Conservation (phyloP, 2,329 filamentous ascomycete genomes). For the Fusarium phyllophilum region DNA sequence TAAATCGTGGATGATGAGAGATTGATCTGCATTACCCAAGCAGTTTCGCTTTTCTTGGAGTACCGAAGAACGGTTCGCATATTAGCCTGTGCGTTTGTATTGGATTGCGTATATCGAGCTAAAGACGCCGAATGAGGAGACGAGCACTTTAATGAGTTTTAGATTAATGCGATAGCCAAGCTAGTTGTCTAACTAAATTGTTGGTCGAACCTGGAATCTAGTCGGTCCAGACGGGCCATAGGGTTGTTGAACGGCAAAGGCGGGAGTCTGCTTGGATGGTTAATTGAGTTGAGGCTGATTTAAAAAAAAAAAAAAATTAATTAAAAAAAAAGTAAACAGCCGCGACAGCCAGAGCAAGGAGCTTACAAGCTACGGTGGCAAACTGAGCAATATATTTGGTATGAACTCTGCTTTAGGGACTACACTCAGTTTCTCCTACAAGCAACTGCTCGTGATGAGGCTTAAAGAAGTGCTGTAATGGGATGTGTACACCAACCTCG, state of each 20-base stretch:
- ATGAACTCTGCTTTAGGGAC: neutral
- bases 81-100: constrained; percentile 24
- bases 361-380: neutral
- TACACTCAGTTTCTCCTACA: neutral
- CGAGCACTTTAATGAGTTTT: constrained; percentile 14
- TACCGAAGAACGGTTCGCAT: constrained; percentile 17
- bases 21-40: constrained; percentile 11
- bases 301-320: neutral
- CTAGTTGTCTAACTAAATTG: neutral
- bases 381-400: neutral
- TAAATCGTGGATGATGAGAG: constrained; percentile 1
- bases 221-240: neutral
- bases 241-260: constrained; percentile 27
- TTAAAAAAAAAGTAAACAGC: constrained; percentile 5
- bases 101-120: constrained; percentile 11
- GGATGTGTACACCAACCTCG: neutral
- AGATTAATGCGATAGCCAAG: neutral
- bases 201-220: neutral
- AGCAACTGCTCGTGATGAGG: neutral
- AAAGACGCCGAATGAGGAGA: neutral
- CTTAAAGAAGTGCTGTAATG: neutral
- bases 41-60: constrained; percentile 12
- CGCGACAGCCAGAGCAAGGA: constrained; percentile 26
- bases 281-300: constrained; percentile 10
- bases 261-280: constrained; percentile 22